phyloP scores from a whole-genome alignment of 1,284 basidiomycete species.

The Leccinum huronense region DNA sequence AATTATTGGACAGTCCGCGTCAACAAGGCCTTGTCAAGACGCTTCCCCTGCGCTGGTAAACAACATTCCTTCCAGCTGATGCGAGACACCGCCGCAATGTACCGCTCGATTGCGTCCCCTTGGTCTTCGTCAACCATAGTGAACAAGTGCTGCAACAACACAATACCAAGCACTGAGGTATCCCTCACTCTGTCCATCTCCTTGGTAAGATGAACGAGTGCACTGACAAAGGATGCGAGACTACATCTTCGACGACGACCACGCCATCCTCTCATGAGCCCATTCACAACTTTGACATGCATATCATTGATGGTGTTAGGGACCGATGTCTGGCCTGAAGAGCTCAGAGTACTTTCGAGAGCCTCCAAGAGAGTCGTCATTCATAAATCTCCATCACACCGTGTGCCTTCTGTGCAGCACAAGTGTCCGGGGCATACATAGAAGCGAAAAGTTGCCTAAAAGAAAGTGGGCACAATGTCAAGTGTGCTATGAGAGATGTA shows the following conservation, averaged over 20 bases:
- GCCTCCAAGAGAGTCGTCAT: slow-evolving; percentile 26
- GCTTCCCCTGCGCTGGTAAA: no score
- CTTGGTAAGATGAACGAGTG: slow-evolving; percentile 39
- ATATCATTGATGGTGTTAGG: slow-evolving; percentile 11
- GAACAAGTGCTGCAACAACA: slow-evolving; percentile 58
- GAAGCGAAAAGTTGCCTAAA: slow-evolving; percentile 42
- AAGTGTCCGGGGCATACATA: slow-evolving; percentile 29
- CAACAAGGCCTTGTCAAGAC: no score
- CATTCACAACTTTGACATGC: slow-evolving; percentile 22
- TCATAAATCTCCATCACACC: slow-evolving; percentile 31
- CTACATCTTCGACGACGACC: slow-evolving; percentile 25
- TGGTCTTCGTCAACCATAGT: slow-evolving; percentile 58
- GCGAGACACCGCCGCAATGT: no score
- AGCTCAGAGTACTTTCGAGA: slow-evolving; percentile 28
- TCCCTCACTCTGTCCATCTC: slow-evolving; percentile 51
- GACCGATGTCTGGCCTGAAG: slow-evolving; percentile 8
- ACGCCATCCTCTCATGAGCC: slow-evolving; percentile 31
- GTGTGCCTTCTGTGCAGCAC: slow-evolving; percentile 31
- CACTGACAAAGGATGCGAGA: slow-evolving; percentile 43
- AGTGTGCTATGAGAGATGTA: slow-evolving; percentile 19
- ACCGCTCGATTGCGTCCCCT: no score
- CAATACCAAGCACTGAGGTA: slow-evolving; percentile 54
- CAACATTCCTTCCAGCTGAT: no score
- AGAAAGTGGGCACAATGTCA: slow-evolving; percentile 40
- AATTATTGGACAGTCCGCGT: no score